phyloP scores from a whole-genome alignment of 225 moss, liverwort and hornwort species.

The Polytrichum commune region DNA sequence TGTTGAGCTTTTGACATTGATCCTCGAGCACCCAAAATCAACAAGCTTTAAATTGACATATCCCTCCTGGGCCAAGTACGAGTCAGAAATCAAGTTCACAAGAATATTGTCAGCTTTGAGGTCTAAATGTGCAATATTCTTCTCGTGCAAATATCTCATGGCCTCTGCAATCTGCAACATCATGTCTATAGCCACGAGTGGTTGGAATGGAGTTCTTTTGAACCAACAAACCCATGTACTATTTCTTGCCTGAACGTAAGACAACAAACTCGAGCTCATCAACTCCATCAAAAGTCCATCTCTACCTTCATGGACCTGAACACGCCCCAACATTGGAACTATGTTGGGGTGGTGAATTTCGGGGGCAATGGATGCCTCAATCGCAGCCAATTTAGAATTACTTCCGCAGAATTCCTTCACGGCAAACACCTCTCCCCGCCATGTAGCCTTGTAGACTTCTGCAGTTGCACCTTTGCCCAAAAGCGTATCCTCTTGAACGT shows the following conservation, averaged over 20 bases:
- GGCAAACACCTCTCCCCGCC: too few species aligned
- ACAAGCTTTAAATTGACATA: neutral
- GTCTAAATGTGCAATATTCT: neutral
- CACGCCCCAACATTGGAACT: neutral
- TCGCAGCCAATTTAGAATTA: too few species aligned
- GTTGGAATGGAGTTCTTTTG: neutral
- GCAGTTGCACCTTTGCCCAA: too few species aligned
- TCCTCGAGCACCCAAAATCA: neutral
- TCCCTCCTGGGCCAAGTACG: neutral
- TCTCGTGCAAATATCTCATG: neutral
- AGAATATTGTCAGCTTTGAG: constrained; percentile 3
- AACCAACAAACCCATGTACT: too few species aligned
- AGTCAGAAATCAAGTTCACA: neutral
- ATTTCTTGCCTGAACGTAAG: too few species aligned
- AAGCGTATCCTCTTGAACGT: too few species aligned
- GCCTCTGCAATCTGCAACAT: neutral
- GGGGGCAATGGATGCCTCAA: too few species aligned
- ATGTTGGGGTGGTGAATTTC: neutral
- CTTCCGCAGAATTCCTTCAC: too few species aligned
- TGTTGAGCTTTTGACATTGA: neutral
- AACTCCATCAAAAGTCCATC: neutral
- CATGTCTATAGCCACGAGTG: neutral
- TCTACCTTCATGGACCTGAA: neutral
- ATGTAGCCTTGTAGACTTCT: too few species aligned
- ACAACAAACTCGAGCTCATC: too few species aligned